Conservation (phyloP, 495 filamentous ascomycete species). For the Daldinia grandis region DNA sequence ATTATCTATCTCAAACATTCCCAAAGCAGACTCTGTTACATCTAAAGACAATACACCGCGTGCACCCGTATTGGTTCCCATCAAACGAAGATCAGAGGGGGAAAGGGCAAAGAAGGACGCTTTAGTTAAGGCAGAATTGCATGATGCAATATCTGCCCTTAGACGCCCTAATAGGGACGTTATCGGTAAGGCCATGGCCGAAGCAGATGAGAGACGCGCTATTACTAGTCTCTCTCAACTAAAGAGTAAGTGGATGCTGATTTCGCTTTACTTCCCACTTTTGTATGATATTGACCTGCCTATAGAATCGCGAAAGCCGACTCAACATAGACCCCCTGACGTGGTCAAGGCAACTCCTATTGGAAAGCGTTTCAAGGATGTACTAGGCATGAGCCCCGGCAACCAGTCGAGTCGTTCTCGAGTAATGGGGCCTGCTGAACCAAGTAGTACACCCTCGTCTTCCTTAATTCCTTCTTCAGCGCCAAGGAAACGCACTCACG, state of each 20-base stretch:
- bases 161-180: conserved; percentile 88
- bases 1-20: conserved; percentile 60
- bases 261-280: not conserved
- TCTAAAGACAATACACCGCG: conserved; percentile 49
- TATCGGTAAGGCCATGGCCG: conserved; percentile 74
- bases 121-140: conserved; percentile 78
- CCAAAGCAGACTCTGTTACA: conserved; percentile 50
- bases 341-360: conserved; percentile 83
- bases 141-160: conserved; percentile 81
- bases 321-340: conserved; percentile 64
- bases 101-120: conserved; percentile 77
- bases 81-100: conserved; percentile 52
- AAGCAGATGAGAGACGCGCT: conserved; percentile 71
- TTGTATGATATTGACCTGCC: conserved; percentile 38
- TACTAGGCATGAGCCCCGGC: conserved; percentile 34
- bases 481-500: conserved; percentile 46
- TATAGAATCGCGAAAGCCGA: conserved; percentile 70
- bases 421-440: conserved; percentile 27
- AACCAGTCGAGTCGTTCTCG: conserved; percentile 20
- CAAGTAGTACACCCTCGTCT: conserved; percentile 34
- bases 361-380: conserved; percentile 61
- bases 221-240: conserved; percentile 48
- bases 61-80: not conserved
- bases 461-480: conserved; percentile 48
- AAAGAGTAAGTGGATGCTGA: conserved; percentile 49